Conservation (phyloP, 768 basidiomycete genomes). For the Coprinopsis cinerea region DNA sequence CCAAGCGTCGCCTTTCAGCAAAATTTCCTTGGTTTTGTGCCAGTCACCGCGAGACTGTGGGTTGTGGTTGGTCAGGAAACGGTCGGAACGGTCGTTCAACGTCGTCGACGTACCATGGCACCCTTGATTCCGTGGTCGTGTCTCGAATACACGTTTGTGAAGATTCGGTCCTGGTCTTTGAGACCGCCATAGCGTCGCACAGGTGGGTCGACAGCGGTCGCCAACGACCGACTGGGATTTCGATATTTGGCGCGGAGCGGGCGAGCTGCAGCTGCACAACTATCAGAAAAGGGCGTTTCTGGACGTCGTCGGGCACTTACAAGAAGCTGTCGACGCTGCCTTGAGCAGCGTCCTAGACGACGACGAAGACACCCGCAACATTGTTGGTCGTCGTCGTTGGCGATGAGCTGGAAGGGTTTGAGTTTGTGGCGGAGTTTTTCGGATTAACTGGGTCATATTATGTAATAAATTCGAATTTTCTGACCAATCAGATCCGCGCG, state of each 20-base stretch:
- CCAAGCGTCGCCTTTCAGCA: slow-evolving; percentile 94
- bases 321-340: slow-evolving; percentile 19
- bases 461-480: neutral
- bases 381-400: slow-evolving; percentile 28
- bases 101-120: slow-evolving; percentile 55
- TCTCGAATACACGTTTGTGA: slow-evolving; percentile 83
- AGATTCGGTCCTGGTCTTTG: slow-evolving; percentile 91
- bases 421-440: slow-evolving; percentile 24
- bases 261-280: slow-evolving; percentile 20
- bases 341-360: slow-evolving; percentile 32
- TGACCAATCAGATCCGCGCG: slow-evolving; percentile 7
- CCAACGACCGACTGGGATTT: slow-evolving; percentile 41
- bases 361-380: slow-evolving; percentile 31
- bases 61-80: slow-evolving; percentile 2
- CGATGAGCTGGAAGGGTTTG: slow-evolving; percentile 19
- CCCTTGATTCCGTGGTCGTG: slow-evolving; percentile 95
- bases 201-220: slow-evolving; percentile 79
- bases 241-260: slow-evolving; percentile 31
- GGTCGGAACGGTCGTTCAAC: neutral
- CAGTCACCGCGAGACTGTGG: slow-evolving; percentile 90
- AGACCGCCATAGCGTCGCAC: slow-evolving; percentile 89
- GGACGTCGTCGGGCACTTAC: slow-evolving; percentile 18
- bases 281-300: neutral
- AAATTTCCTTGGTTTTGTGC: slow-evolving; percentile 96
- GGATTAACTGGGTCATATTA: slow-evolving; percentile 13